Evolutionary conservation across 2,329 filamentous ascomycete genomes (phyloP), one percentile per base, ranked within the genome.

Genomic region (Paecilomyces formosus): DNA sequence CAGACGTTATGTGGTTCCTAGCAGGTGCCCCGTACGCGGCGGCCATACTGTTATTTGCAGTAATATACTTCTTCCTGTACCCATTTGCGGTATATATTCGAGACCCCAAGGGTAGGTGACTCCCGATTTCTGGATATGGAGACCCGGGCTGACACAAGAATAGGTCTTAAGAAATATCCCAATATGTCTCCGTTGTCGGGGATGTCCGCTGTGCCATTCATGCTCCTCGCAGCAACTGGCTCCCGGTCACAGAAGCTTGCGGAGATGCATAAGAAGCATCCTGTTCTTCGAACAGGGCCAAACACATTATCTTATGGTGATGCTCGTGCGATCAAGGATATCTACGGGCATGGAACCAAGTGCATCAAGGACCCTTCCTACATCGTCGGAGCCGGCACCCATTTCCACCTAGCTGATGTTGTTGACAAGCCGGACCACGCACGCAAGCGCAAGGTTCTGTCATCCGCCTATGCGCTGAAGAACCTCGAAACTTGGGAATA

Each of bases 401-500:
- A 84, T 65, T 79, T 70, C 62, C 78, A 83, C 58, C 75, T 84
- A 2, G 79, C 79, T 28, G 81, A 83, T 64, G 79, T 81, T 2
- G 65, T 80, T 8, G 79, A 83, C 64, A 81, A 80, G 68, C 64
- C 70, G 9, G 80, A 83, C 7, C 82, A 84, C 61, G 73, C 77
- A 1, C 72, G 78, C 9, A 83, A 83, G 66, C 76, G 81, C 24
- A 79, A 79, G 58, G 72, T 81, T 1, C 67, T 84, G 2, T 78
- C 79, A 2, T 74, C 75, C 0, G 81, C 81, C 0, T 83, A 82
- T 57, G 81, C 81, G 0, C 63, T 81, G 56, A 81, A 81, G 68
- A 82, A 82, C 61, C 76, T 83, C 0, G 80, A 82, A 63, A 73
- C 71, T 5, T 83, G 81, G 81, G 81, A 83, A 61, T 76, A 77